These are phyloP conservation scores for Aureobasidium namibiae DNA, from an alignment of 2,329 filamentous ascomycete genomes.

Conservation along the genomic window DNA sequence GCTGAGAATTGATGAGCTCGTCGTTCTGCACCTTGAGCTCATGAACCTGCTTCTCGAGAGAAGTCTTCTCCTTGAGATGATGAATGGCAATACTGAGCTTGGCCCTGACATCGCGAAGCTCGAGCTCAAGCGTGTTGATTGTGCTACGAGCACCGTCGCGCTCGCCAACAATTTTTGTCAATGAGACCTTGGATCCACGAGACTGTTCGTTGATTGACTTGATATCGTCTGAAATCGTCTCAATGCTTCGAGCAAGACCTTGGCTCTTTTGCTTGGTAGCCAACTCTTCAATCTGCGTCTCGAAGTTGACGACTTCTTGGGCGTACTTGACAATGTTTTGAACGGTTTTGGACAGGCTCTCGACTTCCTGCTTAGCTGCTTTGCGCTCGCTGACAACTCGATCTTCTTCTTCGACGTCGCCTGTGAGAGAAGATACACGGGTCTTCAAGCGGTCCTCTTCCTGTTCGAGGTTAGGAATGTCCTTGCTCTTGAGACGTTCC, in stretches of 20 bases:
- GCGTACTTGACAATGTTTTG: conserved; percentile 64
- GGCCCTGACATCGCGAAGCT: conserved; percentile 65
- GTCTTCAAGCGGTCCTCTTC: conserved; percentile 49
- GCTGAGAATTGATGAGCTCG: conserved; percentile 62
- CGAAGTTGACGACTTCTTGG: conserved; percentile 62
- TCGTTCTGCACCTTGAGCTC: conserved; percentile 60
- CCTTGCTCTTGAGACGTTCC: conserved; percentile 55
- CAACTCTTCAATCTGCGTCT: conserved; percentile 66
- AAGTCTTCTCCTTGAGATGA: conserved; percentile 73
- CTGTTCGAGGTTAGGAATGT: conserved; percentile 61
- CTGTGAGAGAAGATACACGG: conserved; percentile 31
- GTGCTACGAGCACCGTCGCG: conserved; percentile 62
- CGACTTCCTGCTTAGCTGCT: conserved; percentile 63
- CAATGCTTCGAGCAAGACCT: conserved; percentile 59
- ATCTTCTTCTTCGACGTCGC: conserved; percentile 55
- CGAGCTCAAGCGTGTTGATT: conserved; percentile 62
- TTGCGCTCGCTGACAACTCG: conserved; percentile 52
- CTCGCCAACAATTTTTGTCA: conserved; percentile 59
- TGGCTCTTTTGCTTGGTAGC: conserved; percentile 65
- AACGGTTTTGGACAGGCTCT: conserved; percentile 68
- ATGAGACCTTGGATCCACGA: conserved; percentile 52
- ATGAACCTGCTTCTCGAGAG: conserved; percentile 62
- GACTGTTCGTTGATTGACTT: conserved; percentile 59
- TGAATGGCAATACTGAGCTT: conserved; percentile 63
- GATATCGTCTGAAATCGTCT: conserved; percentile 76